Base-by-base conservation (phyloP, 1,139 yeast genomes). In the Protomyces inundatus region DNA sequence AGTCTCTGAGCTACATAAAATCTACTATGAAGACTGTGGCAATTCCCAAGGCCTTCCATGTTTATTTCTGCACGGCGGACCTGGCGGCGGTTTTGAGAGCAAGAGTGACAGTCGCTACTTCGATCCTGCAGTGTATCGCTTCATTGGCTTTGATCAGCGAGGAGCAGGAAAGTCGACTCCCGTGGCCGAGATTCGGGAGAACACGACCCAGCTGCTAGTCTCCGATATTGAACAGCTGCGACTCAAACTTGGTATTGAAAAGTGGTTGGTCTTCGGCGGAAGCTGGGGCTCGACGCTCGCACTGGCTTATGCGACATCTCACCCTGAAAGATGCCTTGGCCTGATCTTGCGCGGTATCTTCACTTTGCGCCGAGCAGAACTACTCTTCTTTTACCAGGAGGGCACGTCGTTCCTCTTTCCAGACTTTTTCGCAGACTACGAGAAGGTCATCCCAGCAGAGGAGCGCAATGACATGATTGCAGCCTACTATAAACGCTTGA, bases 261-360 rank as follows among this genome's bases (percentile, higher is more conserved):
- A 46, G 34, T 55, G 59, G 59, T 45, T 55, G 3, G 59, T 55
- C 42, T 55, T 55, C 4, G 59, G 59, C 9, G 59, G 59, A 5
- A 33, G 42, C 40, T 55, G 59, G 59, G 59, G 59, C 30, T 33
- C 42, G 9, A 55, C 59, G 2, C 42, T 55, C 12, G 40, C 59
- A 4, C 33, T 55, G 6, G 53, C 53, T 4, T 55, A 55, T 16
- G 32, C 59, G n/a, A 35, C 42, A 14, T 32, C 36, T n/a, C 50
- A 39, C 14, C 42, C 59, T 1, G 52, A 42, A 7, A 33, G 34
- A 7, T 42, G 52, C 12, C 32, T 45, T 2, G 59, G 42, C 4
- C 45, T 55, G 3, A 55, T 55, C 14, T 39, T 55, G 52, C 52
- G 59, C 32, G 59, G 59, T 12, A 55, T 55, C 42, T 55, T 55